Base-by-base conservation (phyloP, 208 protist species). In the Trypanosoma boissoni region DNA sequence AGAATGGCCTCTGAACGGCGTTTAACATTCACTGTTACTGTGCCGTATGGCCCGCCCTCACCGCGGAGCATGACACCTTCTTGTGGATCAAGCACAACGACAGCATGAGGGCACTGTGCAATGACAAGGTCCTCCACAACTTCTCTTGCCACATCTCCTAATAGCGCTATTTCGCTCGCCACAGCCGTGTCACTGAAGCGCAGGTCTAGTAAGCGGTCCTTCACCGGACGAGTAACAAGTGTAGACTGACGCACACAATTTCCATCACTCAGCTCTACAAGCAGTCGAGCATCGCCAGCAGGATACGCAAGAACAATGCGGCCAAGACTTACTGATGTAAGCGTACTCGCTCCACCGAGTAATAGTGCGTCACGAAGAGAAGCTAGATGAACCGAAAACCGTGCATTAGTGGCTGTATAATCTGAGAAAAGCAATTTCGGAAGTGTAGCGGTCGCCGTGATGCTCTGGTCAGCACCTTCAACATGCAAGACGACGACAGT, bases 401-500 rank as follows among this genome's bases (percentile, higher is more conserved):
- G 68, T 32, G 68, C 74, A 45, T 68, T 65, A 8, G 76, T 70
- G 9, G 87, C 79, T 0, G 76, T 71, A 70, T 92, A 94, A 39
- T 94, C 82, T 10, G 68, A 68, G 45, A 94, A 94, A 14, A 94
- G n/a, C 7, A 49, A 46, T 21, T 67, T 70, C 2, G 83, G 84
- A 53, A 94, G 67, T 37, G 72, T 76, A 16, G 84, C 83, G n/a
- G 80, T 87, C 8, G 84, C 84, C 1, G 88, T 94, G 34, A 75
- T 77, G 61, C 69, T 80, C 42, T 81, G 79, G 62, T 91, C 80
- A 0, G 52, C 74, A 16, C 82, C 78, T 34, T 86, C 83, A 7
- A 91, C 84, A 65, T 90, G 80, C 44, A 91, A 51, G 9, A 88
- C 58, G 2, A 91, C 77, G 43, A 62, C 68, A 24, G 56, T 59